Base-by-base conservation (phyloP, 495 filamentous ascomycete species). In the Cudoniella acicularis region DNA sequence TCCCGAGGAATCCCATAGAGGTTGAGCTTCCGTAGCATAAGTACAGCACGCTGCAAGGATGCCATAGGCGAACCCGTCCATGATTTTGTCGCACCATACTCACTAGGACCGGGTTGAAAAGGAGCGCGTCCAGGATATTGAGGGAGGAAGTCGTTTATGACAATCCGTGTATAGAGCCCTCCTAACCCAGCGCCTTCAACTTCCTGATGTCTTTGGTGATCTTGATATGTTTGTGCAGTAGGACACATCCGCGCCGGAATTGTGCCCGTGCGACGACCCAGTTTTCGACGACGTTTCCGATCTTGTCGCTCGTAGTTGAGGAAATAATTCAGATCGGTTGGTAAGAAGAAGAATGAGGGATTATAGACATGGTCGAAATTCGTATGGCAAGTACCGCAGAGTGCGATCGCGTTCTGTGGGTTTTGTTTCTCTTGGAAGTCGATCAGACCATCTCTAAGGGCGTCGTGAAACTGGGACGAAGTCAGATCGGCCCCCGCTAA, bases 331-430 rank as follows among this genome's bases (percentile, higher is more conserved):
- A 60, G 22, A 60, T 60, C 41, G 36, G 49, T 60, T 52, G 41
- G 57, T 59, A 60, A 46, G 41, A 60, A 48, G 36, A 60, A 53
- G 57, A 60, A 54, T 52, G 22, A 52, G 49, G 49, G 49, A 52
- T 60, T 52, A 30, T 60, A 53, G 36, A 60, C 36, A 54, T 60
- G 22, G 25, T 60, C 49, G 30, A 60, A 60, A 54, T 60, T 60
- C 49, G 40, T 46, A 48, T 60, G 41, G 49, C 57, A 60, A 41
- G 57, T 60, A 60, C 49, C 36, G 41, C 41, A 60, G 41, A 60
- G 40, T 52, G 49, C 49, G 18, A 60, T 60, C 13, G 57, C 57
- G 40, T 60, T 60, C 23, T 60, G 36, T 60, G 36, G 49, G 22
- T 53, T 52, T 52, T 52, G 11, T 46, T 53, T 60, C 41, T 60